Percentiles rank a stretch among this genome's conserved stretches.
Conservation (phyloP, 2,329 filamentous ascomycete genomes). For the Neobulgaria alba region DNA sequence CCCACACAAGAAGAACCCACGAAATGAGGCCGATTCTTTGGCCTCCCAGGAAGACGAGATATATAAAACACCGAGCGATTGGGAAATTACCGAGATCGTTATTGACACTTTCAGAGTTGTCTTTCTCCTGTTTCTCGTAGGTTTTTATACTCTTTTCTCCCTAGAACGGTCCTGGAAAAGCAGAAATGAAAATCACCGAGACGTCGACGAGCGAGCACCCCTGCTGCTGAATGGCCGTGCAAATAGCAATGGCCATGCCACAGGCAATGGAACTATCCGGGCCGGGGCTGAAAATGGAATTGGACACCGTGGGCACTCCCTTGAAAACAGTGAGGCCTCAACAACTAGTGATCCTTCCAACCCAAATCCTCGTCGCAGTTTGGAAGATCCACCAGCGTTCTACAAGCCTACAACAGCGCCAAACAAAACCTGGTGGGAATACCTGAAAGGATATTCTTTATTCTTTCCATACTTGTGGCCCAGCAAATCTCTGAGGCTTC, state of each 20-base stretch:
- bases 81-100: slow-evolving; percentile 57
- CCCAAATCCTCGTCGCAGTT: slow-evolving; percentile 34
- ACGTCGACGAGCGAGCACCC: slow-evolving; percentile 49
- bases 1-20: no score
- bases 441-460: slow-evolving; percentile 80
- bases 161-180: slow-evolving; percentile 22
- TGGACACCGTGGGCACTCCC: slow-evolving; percentile 6
- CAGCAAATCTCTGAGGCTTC: slow-evolving; percentile 64
- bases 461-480: slow-evolving; percentile 99
- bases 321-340: slow-evolving; percentile 5
- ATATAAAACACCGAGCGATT: slow-evolving; percentile 34
- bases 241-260: slow-evolving; percentile 25
- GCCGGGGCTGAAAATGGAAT: slow-evolving; percentile 4
- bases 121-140: slow-evolving; percentile 43
- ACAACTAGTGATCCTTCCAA: slow-evolving; percentile 21
- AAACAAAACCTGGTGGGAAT: slow-evolving; percentile 92
- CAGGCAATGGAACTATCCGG: slow-evolving; percentile 33
- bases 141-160: slow-evolving; percentile 51
- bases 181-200: slow-evolving; percentile 8
- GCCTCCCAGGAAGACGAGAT: slow-evolving; percentile 29
- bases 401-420: slow-evolving; percentile 82
- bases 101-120: slow-evolving; percentile 62
- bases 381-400: slow-evolving; percentile 63
- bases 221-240: slow-evolving; percentile 42
- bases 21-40: slow-evolving; percentile 42